Conservation (phyloP, 495 filamentous ascomycete species). For the Copromyces sp. region DNA sequence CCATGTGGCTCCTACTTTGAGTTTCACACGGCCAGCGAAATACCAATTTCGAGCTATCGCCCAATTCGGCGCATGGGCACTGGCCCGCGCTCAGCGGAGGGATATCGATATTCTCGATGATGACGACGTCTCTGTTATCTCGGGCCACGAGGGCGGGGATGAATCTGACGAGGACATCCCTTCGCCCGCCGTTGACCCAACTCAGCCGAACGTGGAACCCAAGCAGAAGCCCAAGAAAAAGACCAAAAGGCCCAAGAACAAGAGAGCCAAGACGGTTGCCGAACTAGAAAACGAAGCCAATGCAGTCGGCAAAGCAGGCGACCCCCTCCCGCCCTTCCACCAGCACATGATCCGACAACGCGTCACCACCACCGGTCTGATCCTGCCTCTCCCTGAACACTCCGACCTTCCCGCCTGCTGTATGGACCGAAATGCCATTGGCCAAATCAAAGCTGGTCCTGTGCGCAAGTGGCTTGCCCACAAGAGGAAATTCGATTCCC, state of each 20-base stretch:
- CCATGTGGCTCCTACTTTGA: conserved; percentile 82
- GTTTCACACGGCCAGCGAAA: conserved; percentile 88
- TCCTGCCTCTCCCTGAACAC: conserved; percentile 53
- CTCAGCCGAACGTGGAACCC: not conserved
- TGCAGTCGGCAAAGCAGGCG: conserved; percentile 66
- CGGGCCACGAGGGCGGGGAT: conserved; percentile 37
- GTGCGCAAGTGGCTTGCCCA: conserved; percentile 73
- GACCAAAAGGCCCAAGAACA: not conserved
- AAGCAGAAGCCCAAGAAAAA: not conserved
- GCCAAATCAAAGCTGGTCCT: conserved; percentile 67
- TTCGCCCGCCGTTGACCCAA: not conserved
- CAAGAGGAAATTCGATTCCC: conserved; percentile 58
- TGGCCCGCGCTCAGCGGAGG: conserved; percentile 70
- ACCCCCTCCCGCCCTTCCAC: conserved; percentile 65
- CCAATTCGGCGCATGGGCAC: conserved; percentile 84
- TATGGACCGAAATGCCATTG: conserved; percentile 53
- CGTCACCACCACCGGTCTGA: conserved; percentile 63
- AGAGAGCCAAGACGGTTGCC: not conserved
- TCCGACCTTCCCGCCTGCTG: conserved; percentile 51
- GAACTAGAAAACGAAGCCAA: conserved; percentile 12
- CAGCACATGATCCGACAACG: conserved; percentile 85
- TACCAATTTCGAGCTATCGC: conserved; percentile 82
- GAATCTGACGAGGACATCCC: conserved; percentile 17
- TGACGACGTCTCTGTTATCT: conserved; percentile 65
- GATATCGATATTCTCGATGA: conserved; percentile 75